Percentiles rank a stretch among this genome's conserved stretches.
Evolutionary conservation across 2,329 filamentous ascomycete species (phyloP).

Genomic region (Chaetomiaceae sp.): DNA sequence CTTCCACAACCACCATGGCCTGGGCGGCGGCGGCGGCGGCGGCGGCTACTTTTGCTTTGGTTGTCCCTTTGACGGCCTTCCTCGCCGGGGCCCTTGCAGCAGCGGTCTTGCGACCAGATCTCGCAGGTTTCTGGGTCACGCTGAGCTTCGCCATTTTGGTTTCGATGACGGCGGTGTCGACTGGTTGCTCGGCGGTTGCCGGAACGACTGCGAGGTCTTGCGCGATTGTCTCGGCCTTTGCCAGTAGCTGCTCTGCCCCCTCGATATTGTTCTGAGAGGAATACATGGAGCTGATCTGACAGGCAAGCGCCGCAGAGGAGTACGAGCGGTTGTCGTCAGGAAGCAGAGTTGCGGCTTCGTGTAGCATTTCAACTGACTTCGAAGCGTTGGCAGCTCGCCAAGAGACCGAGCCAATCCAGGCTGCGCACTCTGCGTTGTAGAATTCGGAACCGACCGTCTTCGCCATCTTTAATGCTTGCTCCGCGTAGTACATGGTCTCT

Average conservation of each 20-base stretch:
- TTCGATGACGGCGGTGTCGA: slow-evolving; percentile 32
- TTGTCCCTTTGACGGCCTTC: slow-evolving; percentile 23
- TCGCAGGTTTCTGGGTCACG: slow-evolving; percentile 32
- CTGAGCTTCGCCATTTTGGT: slow-evolving; percentile 35
- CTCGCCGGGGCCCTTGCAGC: slow-evolving; percentile 28
- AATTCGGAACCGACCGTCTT: slow-evolving; percentile 60
- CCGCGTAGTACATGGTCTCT: slow-evolving; percentile 82
- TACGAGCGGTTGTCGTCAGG: slow-evolving; percentile 42
- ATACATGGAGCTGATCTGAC: slow-evolving; percentile 54
- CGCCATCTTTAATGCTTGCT: slow-evolving; percentile 77
- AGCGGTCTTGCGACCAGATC: slow-evolving; percentile 26
- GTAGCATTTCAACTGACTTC: slow-evolving; percentile 53
- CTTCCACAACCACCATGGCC: slow-evolving; percentile 29
- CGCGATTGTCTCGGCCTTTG: slow-evolving; percentile 47
- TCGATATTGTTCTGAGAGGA: slow-evolving; percentile 45
- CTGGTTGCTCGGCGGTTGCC: not conserved
- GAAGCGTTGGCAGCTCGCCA: slow-evolving; percentile 55
- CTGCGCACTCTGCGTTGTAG: slow-evolving; percentile 50
- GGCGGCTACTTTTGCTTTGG: slow-evolving; percentile 27
- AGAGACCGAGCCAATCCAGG: slow-evolving; percentile 53
- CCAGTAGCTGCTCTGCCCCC: slow-evolving; percentile 41
- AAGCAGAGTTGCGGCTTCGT: slow-evolving; percentile 50
- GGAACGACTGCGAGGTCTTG: slow-evolving; percentile 30
- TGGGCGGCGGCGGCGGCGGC: slow-evolving; percentile 12
- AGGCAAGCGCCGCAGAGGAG: slow-evolving; percentile 46